These are phyloP conservation scores for Pseudohalonectria lignicola DNA, from an alignment of 2,329 filamentous ascomycete species.

Conservation along the genomic window DNA sequence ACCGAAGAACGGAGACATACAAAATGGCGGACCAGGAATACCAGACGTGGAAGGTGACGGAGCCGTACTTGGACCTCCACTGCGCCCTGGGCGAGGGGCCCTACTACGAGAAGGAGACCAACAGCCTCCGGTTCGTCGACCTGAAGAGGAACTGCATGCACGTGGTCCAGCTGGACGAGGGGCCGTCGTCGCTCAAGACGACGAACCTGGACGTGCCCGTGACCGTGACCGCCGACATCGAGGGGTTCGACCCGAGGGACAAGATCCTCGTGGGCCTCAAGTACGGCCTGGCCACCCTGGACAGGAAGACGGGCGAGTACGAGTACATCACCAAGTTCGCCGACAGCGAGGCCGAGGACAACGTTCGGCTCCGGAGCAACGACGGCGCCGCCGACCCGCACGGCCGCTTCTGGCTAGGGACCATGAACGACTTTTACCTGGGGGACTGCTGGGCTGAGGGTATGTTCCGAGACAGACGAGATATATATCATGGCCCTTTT, in stretches of 20 bases:
- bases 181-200: constrained; percentile 52
- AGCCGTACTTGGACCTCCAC: constrained; percentile 49
- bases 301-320: constrained; percentile 46
- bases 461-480: constrained; percentile 23
- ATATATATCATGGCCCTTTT: too few relatives aligned
- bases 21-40: constrained; percentile 21
- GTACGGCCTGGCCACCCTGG: constrained; percentile 67
- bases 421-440: constrained; percentile 65
- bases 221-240: constrained; percentile 70
- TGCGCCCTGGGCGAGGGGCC: constrained; percentile 65
- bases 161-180: constrained; percentile 53
- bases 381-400: constrained; percentile 73
- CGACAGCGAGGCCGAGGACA: constrained; percentile 20
- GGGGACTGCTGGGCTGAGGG: constrained; percentile 51
- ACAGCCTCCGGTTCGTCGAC: constrained; percentile 68
- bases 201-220: constrained; percentile 41
- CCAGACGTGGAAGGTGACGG: constrained; percentile 37
- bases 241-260: constrained; percentile 46
- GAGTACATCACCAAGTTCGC: constrained; percentile 41
- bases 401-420: constrained; percentile 76
- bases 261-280: constrained; percentile 72
- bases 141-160: constrained; percentile 70
- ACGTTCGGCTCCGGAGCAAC: constrained; percentile 56
- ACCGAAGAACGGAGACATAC: background rate
- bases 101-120: constrained; percentile 55